Conservation (phyloP, 2,329 filamentous ascomycete genomes). For the Scorias spongiosa region DNA sequence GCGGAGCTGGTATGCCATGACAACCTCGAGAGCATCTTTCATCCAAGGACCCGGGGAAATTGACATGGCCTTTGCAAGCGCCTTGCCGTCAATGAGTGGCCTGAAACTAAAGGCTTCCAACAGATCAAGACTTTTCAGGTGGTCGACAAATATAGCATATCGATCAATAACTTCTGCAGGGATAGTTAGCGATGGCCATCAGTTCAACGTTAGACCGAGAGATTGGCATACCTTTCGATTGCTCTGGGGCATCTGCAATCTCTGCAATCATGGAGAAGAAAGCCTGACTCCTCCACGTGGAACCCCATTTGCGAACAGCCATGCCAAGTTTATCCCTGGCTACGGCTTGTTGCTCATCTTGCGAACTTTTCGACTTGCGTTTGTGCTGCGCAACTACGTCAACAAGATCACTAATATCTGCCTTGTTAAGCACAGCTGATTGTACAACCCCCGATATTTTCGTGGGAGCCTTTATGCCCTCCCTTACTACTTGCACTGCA, state of each 20-base stretch:
- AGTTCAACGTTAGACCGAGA: background rate
- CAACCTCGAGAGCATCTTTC: slow-evolving; percentile 59
- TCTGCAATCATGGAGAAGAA: slow-evolving; percentile 54
- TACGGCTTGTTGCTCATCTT: slow-evolving; percentile 24
- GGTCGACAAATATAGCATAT: slow-evolving; percentile 39
- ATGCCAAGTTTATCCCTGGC: slow-evolving; percentile 54
- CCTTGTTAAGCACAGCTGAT: slow-evolving; percentile 46
- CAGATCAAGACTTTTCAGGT: slow-evolving; percentile 35
- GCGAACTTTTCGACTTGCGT: slow-evolving; percentile 29
- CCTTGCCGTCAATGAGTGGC: slow-evolving; percentile 53
- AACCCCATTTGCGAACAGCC: slow-evolving; percentile 58
- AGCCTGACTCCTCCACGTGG: slow-evolving; percentile 56
- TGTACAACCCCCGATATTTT: slow-evolving; percentile 55
- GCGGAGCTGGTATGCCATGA: slow-evolving; percentile 76
- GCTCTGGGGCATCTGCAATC: slow-evolving; percentile 27
- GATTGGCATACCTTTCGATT: slow-evolving; percentile 26
- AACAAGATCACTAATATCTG: slow-evolving; percentile 50
- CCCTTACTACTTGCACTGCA: slow-evolving; percentile 49
- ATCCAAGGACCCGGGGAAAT: slow-evolving; percentile 72
- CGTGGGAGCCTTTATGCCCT: slow-evolving; percentile 68
- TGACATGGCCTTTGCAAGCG: slow-evolving; percentile 51
- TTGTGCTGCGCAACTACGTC: slow-evolving; percentile 30
- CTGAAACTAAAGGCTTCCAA: slow-evolving; percentile 34
- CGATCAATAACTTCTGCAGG: slow-evolving; percentile 29
- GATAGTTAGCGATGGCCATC: slow-evolving; percentile 5